These are phyloP conservation scores for Chimonanthus salicifolius DNA, from an alignment of 164 flowering plant genomes.

Conservation along the genomic window DNA sequence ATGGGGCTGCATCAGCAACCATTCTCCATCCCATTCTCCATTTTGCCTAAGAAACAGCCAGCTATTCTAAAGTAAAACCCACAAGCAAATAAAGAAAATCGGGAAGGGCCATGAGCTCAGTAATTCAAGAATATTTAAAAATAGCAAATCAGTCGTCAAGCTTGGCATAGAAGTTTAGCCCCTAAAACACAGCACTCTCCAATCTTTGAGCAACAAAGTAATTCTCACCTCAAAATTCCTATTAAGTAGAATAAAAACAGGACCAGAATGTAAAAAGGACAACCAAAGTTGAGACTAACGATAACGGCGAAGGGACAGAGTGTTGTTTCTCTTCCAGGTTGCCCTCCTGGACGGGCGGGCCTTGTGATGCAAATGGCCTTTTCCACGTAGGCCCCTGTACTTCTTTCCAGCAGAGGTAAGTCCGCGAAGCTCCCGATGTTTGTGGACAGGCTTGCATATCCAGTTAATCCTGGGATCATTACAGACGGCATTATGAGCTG, in stretches of 20 bases:
- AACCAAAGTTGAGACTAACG: constrained; percentile 33
- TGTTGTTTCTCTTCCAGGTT: constrained; percentile 80
- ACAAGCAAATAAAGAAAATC: too few species aligned
- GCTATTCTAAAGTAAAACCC: too few species aligned
- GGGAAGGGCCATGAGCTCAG: not conserved
- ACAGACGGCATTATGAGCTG: constrained; percentile 58
- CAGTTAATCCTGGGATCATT: constrained; percentile 68
- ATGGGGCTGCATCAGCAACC: too few species aligned
- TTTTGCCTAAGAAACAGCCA: too few species aligned
- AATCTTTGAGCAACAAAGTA: not conserved
- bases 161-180: not conserved
- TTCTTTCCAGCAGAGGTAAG: constrained; percentile 55
- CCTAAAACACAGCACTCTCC: not conserved
- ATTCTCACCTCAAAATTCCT: not conserved
- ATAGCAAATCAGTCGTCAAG: too few species aligned
- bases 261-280: constrained; percentile 9
- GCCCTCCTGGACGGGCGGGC: constrained; percentile 50
- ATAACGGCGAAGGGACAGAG: constrained; percentile 67
- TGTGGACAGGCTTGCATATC: constrained; percentile 53
- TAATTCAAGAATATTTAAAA: not conserved
- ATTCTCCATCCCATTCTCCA: too few species aligned
- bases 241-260: not conserved
- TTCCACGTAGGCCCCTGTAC: constrained; percentile 46
- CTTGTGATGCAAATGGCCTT: constrained; percentile 45
- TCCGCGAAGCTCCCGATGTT: constrained; percentile 53